phyloP scores from a whole-genome alignment of 2,329 filamentous ascomycete species.

The Diaporthe amygdali region DNA sequence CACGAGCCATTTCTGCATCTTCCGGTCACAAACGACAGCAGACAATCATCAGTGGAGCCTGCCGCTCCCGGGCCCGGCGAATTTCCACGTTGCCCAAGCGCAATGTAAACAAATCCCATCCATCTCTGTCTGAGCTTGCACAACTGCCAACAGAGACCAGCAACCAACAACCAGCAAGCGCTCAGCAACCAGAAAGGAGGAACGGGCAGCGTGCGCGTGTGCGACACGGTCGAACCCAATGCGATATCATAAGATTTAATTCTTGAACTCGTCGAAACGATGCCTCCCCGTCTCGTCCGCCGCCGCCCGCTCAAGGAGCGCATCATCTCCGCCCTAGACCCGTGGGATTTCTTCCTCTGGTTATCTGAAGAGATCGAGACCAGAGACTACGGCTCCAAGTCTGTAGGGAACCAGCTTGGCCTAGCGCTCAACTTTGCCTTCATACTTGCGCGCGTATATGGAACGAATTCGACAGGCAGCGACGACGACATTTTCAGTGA shows the following conservation, averaged over 20 bases:
- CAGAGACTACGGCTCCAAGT: conserved; percentile 85
- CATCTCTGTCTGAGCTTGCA: neutral
- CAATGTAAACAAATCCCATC: conserved; percentile 16
- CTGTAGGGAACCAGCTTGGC: conserved; percentile 78
- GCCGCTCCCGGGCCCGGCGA: neutral
- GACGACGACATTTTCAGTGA: conserved; percentile 88
- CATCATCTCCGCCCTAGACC: conserved; percentile 80
- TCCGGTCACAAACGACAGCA: neutral
- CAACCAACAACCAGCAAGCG: neutral
- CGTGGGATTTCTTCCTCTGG: conserved; percentile 89
- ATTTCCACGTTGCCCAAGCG: conserved; percentile 6
- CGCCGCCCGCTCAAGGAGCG: conserved; percentile 80
- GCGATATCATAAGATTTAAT: neutral
- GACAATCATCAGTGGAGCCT: neutral
- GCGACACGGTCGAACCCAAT: neutral
- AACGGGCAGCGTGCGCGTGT: neutral
- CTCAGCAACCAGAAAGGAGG: neutral
- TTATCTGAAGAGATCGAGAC: conserved; percentile 92
- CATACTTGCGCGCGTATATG: conserved; percentile 82
- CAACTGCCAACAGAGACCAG: neutral
- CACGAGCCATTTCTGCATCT: neutral
- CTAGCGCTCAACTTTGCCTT: conserved; percentile 79
- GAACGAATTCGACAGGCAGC: conserved; percentile 52
- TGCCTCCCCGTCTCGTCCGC: conserved; percentile 79
- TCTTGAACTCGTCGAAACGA: conserved; percentile 30